These are phyloP conservation scores for Neurospora sp. DNA, from an alignment of 495 filamentous ascomycete species.

Conservation along the genomic window DNA sequence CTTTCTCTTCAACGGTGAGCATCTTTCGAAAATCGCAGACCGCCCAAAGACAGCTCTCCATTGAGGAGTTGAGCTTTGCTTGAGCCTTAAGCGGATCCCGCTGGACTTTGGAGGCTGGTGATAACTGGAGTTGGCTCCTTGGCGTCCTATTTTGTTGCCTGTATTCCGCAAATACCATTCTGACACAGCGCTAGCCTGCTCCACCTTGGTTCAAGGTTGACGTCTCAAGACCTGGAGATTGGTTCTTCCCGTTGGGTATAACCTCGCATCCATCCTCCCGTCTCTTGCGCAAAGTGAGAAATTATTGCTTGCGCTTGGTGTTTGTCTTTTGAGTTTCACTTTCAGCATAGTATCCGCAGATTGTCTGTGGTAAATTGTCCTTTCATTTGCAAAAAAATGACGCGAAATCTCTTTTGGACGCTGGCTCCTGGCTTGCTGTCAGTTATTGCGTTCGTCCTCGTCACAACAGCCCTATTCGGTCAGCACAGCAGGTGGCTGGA, in stretches of 20 bases:
- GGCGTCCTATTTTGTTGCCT: neutral
- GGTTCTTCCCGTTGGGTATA: neutral
- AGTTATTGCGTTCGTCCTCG: conserved; percentile 15
- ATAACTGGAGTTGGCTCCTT: neutral
- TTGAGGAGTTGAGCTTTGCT: neutral
- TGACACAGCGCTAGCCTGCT: neutral
- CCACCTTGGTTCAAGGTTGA: neutral
- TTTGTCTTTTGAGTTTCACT: neutral
- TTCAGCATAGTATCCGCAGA: neutral
- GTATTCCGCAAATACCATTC: neutral
- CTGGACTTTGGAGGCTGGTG: neutral
- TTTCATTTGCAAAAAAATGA: conserved; percentile 8
- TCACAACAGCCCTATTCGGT: conserved; percentile 19
- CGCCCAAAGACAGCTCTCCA: neutral
- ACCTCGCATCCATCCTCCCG: neutral
- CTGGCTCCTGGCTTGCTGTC: conserved; percentile 15
- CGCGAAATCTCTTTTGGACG: neutral
- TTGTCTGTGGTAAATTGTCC: neutral
- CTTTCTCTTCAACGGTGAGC: neutral
- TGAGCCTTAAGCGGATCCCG: neutral
- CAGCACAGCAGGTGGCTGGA: conserved; percentile 13
- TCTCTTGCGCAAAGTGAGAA: neutral
- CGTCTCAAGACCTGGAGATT: neutral
- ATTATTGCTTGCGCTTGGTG: neutral
- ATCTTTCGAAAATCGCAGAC: neutral